A percentile compares a stretch with the other conserved stretches of the same genome.
Conservation (phyloP, 2,329 filamentous ascomycete genomes). For the Cordyceps tenuipes region DNA sequence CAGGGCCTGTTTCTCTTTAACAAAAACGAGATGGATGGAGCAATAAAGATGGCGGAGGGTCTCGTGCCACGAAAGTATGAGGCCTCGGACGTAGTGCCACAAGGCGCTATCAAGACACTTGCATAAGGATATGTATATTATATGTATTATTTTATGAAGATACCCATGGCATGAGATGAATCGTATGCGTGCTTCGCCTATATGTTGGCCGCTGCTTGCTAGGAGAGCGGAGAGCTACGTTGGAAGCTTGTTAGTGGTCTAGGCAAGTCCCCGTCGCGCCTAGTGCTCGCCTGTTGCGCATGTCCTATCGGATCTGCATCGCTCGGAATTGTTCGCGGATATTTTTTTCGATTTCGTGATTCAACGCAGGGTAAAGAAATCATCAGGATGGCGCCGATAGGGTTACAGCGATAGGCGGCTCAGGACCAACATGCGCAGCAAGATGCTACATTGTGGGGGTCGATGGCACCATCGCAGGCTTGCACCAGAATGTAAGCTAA, state of each 20-base stretch:
- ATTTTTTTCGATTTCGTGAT: not conserved
- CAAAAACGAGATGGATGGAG: constrained; percentile 82
- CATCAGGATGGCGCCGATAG: not conserved
- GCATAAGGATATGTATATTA: not conserved
- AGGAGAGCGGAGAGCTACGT: too few species aligned
- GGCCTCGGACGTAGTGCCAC: constrained; percentile 30
- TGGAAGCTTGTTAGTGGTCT: too few species aligned
- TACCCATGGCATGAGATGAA: not conserved
- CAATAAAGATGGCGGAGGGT: constrained; percentile 69
- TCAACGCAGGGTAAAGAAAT: not conserved
- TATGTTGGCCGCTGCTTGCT: not conserved
- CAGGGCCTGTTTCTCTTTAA: constrained; percentile 95
- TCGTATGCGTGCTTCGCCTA: not conserved
- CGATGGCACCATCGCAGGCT: constrained; percentile 10
- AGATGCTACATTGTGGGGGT: not conserved
- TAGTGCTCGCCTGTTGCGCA: not conserved
- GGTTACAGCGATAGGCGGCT: not conserved
- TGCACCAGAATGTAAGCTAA: not conserved
- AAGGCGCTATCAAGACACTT: constrained; percentile 31
- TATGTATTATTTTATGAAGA: not conserved
- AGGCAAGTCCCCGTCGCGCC: too few species aligned
- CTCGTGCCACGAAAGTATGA: constrained; percentile 52
- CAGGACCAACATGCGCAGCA: not conserved
- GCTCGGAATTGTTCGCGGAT: not conserved
- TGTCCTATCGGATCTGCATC: not conserved